phyloP scores from a whole-genome alignment of 352 stramenopile species.

The Thalassiosira delicatula region DNA sequence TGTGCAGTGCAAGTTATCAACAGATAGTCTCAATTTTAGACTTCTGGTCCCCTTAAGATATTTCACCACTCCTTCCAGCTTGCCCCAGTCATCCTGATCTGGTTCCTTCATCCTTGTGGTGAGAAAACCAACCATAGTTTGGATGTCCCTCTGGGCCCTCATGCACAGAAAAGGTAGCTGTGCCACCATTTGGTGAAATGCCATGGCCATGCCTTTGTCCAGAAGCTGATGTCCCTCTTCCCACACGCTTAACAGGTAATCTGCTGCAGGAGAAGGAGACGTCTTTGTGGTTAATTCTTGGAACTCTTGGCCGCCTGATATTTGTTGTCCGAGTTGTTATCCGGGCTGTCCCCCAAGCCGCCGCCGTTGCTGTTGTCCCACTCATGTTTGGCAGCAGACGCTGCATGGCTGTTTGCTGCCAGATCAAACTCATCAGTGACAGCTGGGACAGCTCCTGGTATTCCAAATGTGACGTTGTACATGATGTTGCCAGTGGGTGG shows the following conservation, averaged over 20 bases:
- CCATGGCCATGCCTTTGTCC: slow-evolving; percentile 16
- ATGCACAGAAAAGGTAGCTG: slow-evolving; percentile 59
- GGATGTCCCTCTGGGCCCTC: slow-evolving; percentile 46
- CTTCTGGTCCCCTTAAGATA: slow-evolving; percentile 49
- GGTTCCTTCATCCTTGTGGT: slow-evolving; percentile 40
- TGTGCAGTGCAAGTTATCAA: slow-evolving; percentile 4
- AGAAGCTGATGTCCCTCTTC: slow-evolving; percentile 20
- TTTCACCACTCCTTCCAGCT: slow-evolving; percentile 43
- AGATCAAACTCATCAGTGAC: background rate
- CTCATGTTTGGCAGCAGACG: background rate
- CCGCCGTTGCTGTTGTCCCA: background rate
- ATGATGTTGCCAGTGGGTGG: background rate
- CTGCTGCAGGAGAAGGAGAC: slow-evolving; percentile 27
- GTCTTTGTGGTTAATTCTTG: slow-evolving; percentile 23
- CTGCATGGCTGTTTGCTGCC: background rate
- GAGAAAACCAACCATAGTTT: slow-evolving; percentile 55
- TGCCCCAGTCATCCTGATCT: slow-evolving; percentile 59
- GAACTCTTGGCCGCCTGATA: background rate
- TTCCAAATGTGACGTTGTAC: background rate
- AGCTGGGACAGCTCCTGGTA: background rate
- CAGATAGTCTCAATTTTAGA: slow-evolving; percentile 19
- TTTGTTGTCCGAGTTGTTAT: background rate
- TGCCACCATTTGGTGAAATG: slow-evolving; percentile 51
- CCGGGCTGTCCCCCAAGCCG: background rate
- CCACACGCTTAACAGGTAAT: slow-evolving; percentile 51